phyloP scores from a whole-genome alignment of 2,329 filamentous ascomycete genomes.

The Trichoderma pleuroti region DNA sequence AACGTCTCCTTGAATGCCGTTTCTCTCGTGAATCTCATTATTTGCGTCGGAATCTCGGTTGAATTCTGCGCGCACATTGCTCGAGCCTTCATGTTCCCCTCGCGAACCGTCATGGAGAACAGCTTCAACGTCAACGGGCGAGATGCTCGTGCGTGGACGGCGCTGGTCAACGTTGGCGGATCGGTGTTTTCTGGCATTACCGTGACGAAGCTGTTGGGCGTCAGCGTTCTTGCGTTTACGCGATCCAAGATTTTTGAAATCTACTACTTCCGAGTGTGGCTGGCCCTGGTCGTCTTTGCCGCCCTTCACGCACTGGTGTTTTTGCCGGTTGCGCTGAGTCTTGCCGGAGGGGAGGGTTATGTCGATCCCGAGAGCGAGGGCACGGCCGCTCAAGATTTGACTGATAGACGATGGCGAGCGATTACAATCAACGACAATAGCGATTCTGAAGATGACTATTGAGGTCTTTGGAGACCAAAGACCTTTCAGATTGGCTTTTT shows the following conservation, averaged over 20 bases:
- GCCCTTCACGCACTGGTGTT: conserved; percentile 87
- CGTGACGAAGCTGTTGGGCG: conserved; percentile 88
- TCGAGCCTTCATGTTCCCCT: conserved; percentile 92
- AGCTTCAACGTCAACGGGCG: conserved; percentile 74
- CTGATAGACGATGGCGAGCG: conserved; percentile 72
- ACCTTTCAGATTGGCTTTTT: not conserved
- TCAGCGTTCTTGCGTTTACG: conserved; percentile 89
- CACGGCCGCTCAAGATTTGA: conserved; percentile 84
- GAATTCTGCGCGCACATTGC: conserved; percentile 98
- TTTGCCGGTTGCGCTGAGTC: conserved; percentile 81
- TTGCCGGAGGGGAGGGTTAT: conserved; percentile 84
- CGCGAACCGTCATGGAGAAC: conserved; percentile 70
- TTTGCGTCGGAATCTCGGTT: conserved; percentile 92
- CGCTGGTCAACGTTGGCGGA: conserved; percentile 88
- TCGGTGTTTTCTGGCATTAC: conserved; percentile 97
- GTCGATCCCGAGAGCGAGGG: conserved; percentile 83
- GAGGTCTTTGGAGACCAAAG: not conserved
- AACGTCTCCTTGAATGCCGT: conserved; percentile 91
- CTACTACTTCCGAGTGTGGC: conserved; percentile 97
- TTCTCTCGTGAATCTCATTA: conserved; percentile 91
- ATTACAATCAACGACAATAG: conserved; percentile 71
- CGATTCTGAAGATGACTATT: conserved; percentile 66
- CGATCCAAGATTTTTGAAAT: conserved; percentile 98
- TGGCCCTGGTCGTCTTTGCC: conserved; percentile 85
- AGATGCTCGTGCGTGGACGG: conserved; percentile 86